Conservation (phyloP, 805 yeast genomes). For the Sugiyamaella marilandica region DNA sequence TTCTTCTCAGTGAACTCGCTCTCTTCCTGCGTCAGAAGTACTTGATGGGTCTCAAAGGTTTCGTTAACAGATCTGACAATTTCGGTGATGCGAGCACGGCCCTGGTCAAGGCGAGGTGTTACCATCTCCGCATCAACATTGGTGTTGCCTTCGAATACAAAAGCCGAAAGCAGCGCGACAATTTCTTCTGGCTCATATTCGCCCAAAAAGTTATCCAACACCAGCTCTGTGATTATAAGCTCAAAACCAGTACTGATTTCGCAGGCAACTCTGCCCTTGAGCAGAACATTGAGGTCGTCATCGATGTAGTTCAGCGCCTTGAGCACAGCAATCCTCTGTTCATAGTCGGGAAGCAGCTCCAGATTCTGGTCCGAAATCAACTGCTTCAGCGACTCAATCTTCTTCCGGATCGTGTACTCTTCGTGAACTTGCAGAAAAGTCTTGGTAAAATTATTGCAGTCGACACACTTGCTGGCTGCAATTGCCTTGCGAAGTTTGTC, state of each 20-base stretch:
- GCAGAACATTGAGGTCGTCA: slow-evolving; percentile 58
- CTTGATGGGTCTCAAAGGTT: slow-evolving; percentile 63
- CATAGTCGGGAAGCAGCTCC: slow-evolving; percentile 88
- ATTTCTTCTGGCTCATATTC: slow-evolving; percentile 94
- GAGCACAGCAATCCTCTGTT: slow-evolving; percentile 76
- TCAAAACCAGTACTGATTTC: slow-evolving; percentile 81
- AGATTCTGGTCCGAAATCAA: slow-evolving; percentile 81
- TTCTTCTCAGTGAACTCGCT: slow-evolving; percentile 76
- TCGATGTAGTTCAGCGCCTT: slow-evolving; percentile 79
- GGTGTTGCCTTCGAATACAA: slow-evolving; percentile 85
- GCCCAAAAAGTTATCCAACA: slow-evolving; percentile 86
- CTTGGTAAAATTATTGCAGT: slow-evolving; percentile 41
- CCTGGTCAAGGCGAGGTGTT: slow-evolving; percentile 75
- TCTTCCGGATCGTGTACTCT: slow-evolving; percentile 42
- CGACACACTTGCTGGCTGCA: slow-evolving; percentile 27
- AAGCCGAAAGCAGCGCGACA: slow-evolving; percentile 87
- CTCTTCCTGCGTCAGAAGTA: slow-evolving; percentile 77
- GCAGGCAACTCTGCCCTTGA: slow-evolving; percentile 92
- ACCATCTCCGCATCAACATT: slow-evolving; percentile 64
- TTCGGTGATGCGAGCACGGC: slow-evolving; percentile 56
- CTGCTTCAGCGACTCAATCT: slow-evolving; percentile 53
- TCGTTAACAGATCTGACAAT: slow-evolving; percentile 60
- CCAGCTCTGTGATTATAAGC: slow-evolving; percentile 78
- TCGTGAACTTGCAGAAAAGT: slow-evolving; percentile 45
- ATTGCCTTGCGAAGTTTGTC: slow-evolving; percentile 33